Base-by-base conservation (phyloP, 2,329 filamentous ascomycete genomes). In the Scedosporium apiospermum region DNA sequence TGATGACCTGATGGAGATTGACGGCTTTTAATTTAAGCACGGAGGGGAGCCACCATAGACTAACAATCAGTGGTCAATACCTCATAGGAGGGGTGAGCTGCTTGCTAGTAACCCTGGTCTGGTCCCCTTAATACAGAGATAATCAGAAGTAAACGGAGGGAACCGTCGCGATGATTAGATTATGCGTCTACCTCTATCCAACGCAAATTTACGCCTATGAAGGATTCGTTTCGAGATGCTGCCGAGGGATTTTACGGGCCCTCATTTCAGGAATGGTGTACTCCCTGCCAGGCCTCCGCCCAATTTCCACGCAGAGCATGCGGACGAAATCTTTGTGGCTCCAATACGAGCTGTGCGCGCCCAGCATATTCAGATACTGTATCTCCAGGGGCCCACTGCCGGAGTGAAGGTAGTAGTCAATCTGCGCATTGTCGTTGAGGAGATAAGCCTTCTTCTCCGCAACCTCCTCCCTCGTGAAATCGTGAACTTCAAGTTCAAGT, bases 271-370 rank as follows among this genome's bases (percentile, higher is more conserved):
- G 80, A 58, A 88, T 68, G 0, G 83, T 81, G 66, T 82, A 74
- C 3, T 82, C 78, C 67, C 83, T 86, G 0, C 93, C 93, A 4
- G 85, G 82, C 67, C 80, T 80, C 65, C 93, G 80, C 3, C 93
- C 93, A 67, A 96, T 87, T 75, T 99, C 95, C 38, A 93, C 80
- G 53, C 96, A 96, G 59, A 98, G 76, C 79, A 98, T 88, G 55
- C 93, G 80, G n/a, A 96, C 87, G 72, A 99, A 93, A 71, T 98
- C 95, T 30, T 80, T 84, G 68, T 89, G 87, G 2, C 86, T 82
- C 95, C 95, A 99, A 74, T 99, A 99, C 71, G 90, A 93, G 63
- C 90, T 92, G 74, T 99, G 95, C 7, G 95, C 95, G 63, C 91
- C 90, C 62, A 99, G 77, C 95, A 99, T 99, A 67, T 96, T 97